phyloP scores from a whole-genome alignment of 106 monocot genomes.

The Dendrobium nobile region DNA sequence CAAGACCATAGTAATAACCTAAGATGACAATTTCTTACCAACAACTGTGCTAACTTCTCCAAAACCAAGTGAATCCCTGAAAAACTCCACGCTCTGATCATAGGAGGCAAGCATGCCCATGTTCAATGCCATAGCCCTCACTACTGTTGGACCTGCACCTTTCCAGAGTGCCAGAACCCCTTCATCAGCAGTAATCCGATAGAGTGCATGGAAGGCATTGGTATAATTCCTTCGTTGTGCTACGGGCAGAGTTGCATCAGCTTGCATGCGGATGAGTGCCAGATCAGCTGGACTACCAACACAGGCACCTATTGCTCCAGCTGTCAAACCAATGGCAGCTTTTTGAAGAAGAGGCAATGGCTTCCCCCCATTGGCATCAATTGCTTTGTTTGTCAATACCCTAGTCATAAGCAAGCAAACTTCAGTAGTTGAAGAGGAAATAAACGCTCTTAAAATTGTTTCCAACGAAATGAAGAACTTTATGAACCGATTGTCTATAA shows the following conservation, averaged over 20 bases:
- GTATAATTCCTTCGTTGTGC: constrained; percentile 63
- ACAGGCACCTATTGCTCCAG: constrained; percentile 75
- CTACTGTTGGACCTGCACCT: constrained; percentile 69
- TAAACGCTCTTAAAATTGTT: not conserved
- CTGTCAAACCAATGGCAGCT: constrained; percentile 68
- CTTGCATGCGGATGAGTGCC: constrained; percentile 81
- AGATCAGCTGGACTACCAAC: constrained; percentile 81
- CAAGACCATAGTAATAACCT: not conserved
- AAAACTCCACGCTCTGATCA: constrained; percentile 78
- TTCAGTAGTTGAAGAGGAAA: not conserved
- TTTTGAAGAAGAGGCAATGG: constrained; percentile 69
- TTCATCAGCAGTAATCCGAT: constrained; percentile 65
- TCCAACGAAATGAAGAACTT: not conserved
- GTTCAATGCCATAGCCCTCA: constrained; percentile 72
- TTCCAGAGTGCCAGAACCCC: constrained; percentile 80
- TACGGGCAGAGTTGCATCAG: constrained; percentile 63
- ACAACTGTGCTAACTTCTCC: constrained; percentile 69
- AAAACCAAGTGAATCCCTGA: constrained; percentile 67
- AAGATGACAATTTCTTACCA: constrained; percentile 18
- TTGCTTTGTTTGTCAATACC: constrained; percentile 67
- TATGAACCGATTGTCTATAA: not conserved
- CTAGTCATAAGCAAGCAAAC: constrained; percentile 21
- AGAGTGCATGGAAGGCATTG: constrained; percentile 78
- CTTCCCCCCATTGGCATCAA: constrained; percentile 76
- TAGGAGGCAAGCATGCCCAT: constrained; percentile 95